A percentile compares a stretch with the other conserved stretches of the same genome.
phyloP scores from a whole-genome alignment of 164 flowering plant species.

The Sedum album region DNA sequence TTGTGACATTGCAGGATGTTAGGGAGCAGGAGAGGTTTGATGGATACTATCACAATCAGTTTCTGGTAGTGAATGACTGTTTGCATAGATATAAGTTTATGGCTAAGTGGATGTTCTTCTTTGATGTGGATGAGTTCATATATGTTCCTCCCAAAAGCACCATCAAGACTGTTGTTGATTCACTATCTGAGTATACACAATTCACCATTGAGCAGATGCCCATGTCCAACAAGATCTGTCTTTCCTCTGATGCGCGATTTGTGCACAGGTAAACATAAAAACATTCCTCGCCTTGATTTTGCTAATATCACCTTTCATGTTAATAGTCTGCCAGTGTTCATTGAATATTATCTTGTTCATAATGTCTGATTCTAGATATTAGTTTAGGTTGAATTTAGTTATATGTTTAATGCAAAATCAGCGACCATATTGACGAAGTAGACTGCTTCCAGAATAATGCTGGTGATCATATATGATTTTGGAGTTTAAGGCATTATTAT shows the following conservation, averaged over 20 bases:
- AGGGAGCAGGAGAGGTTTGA: constrained; percentile 77
- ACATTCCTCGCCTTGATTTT: neutral
- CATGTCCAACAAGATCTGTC: no score
- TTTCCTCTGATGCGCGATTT: constrained; percentile 34
- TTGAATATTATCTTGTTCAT: no score
- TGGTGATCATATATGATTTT: neutral
- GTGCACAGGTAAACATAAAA: constrained; percentile 48
- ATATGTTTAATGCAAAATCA: neutral
- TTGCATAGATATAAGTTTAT: constrained; percentile 24
- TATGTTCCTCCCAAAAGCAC: no score
- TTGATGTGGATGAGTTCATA: no score
- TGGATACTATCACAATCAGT: constrained; percentile 94
- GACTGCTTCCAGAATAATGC: neutral
- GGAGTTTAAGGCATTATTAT: neutral
- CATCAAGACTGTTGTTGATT: no score
- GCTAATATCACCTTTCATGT: neutral
- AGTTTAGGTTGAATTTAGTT: neutral
- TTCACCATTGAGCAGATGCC: no score
- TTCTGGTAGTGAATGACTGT: constrained; percentile 62
- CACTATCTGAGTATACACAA: constrained; percentile 48
- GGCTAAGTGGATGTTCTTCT: no score
- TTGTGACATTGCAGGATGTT: constrained; percentile 76
- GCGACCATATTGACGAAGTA: neutral
- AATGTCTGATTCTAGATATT: neutral
- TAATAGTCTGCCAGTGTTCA: neutral